Evolutionary conservation across 2,329 filamentous ascomycete genomes (phyloP), one percentile per base, ranked within the genome.

Genomic region (Thelonectria discophora): DNA sequence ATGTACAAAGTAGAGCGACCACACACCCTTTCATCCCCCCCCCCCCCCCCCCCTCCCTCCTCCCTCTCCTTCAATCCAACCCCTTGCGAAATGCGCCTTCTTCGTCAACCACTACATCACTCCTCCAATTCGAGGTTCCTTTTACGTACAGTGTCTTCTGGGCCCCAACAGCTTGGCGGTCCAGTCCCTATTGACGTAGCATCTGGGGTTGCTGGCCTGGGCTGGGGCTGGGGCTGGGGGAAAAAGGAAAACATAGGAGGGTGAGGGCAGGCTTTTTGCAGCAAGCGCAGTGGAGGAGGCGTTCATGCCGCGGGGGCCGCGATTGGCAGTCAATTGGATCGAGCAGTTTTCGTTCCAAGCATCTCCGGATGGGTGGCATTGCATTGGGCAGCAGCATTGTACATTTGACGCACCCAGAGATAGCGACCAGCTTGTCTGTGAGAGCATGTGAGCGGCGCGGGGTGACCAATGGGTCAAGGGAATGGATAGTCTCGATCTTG

Each of bases 161-260:
- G n/a, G n/a, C n/a, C 58, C 58, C 58, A 61, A 56, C 58, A 56
- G 47, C 58, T 43, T 49, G 24, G 21, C 54, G 13, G 17, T 12
- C 32, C 32, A 45, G 42, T 21, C 13, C 17, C 40, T 21, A 47
- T 43, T 57, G 46, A 45, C 18, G 46, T 57, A 55, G 58, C 58
- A 51, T 61, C 53, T 61, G 58, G 58, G 52, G 58, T 60, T 55
- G 46, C 55, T 60, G 51, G 46, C 51, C 43, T 56, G 45, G 53
- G 45, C 15, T 34, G 7, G 30, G 12, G 17, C 43, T 37, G 20
- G 43, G 18, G 39, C 20, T 11, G 17, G 20, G 32, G 52, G 47
- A 56, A 30, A 48, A 27, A 21, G 37, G 32, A 60, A 55, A 50
- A 27, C 30, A 51, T 13, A 40, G 45, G 46, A 30, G 18, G 15